A percentile compares a stretch with the other conserved stretches of the same genome.
phyloP scores from a whole-genome alignment of 495 filamentous ascomycete species.

The Podospora appendiculata region DNA sequence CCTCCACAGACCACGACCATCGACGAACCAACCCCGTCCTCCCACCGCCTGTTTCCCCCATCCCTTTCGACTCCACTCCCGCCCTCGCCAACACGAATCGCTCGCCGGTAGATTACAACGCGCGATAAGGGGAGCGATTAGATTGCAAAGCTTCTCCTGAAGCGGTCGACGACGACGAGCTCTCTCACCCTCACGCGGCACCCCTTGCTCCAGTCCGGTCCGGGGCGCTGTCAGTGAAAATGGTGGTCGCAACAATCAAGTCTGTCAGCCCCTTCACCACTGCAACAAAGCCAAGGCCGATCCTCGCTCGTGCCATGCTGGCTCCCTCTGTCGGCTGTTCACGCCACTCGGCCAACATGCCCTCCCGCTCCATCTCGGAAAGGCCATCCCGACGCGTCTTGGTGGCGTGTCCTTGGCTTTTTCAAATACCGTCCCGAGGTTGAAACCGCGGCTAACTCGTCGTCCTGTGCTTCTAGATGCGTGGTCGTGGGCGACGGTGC shows the following conservation, averaged over 20 bases:
- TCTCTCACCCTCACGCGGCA: slow-evolving; percentile 10
- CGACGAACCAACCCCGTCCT: slow-evolving; percentile 2
- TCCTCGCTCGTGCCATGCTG: too few species aligned
- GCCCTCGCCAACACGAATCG: not conserved
- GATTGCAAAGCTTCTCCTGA: slow-evolving; percentile 8
- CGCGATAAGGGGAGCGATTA: slow-evolving; percentile 19
- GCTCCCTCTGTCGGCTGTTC: not conserved
- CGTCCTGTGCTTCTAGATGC: slow-evolving; percentile 51
- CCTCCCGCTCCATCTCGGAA: not conserved
- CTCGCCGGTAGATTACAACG: slow-evolving; percentile 17
- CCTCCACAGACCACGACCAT: not conserved
- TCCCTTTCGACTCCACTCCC: slow-evolving; percentile 20
- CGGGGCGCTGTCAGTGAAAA: slow-evolving; percentile 35
- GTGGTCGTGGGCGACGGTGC: slow-evolving; percentile 99
- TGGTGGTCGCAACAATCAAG: slow-evolving; percentile 84
- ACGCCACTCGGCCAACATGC: not conserved
- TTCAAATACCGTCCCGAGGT: not conserved
- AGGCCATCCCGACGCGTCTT: slow-evolving; percentile 3
- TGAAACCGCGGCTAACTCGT: slow-evolving; percentile 11
- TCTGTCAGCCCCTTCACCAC: slow-evolving; percentile 35
- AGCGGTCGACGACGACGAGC: slow-evolving; percentile 3
- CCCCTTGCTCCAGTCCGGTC: slow-evolving; percentile 12
- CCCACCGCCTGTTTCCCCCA: slow-evolving; percentile 1
- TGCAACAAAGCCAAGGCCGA: not conserved
- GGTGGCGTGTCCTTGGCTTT: slow-evolving; percentile 5